Percentiles rank a stretch among this genome's conserved stretches.
Conservation (phyloP, 2,329 filamentous ascomycete genomes). For the Boeremia exigua region DNA sequence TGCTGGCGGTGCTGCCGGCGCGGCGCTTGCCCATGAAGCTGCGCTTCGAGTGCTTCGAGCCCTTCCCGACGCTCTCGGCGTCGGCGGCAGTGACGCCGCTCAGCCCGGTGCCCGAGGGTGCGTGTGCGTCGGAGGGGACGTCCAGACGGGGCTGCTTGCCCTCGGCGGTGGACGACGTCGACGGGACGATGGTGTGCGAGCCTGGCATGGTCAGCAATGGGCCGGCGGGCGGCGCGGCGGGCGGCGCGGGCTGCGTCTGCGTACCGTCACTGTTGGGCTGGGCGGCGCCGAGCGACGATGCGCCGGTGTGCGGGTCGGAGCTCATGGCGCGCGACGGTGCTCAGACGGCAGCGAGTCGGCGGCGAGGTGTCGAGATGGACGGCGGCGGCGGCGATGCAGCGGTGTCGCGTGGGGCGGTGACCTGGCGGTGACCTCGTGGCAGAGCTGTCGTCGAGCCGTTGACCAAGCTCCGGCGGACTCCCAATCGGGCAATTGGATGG, state of each 20-base stretch:
- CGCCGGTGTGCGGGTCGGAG: slow-evolving; percentile 38
- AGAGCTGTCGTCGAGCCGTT: slow-evolving; percentile 22
- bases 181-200: slow-evolving; percentile 25
- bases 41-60: slow-evolving; percentile 52
- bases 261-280: slow-evolving; percentile 46
- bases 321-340: slow-evolving; percentile 45
- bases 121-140: slow-evolving; percentile 44
- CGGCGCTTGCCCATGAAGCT: slow-evolving; percentile 54
- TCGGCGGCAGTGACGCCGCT: slow-evolving; percentile 55
- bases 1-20: slow-evolving; percentile 55
- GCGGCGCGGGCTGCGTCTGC: slow-evolving; percentile 23
- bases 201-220: slow-evolving; percentile 6
- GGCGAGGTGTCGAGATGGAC: slow-evolving; percentile 21
- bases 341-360: slow-evolving; percentile 19
- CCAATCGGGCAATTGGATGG: slow-evolving; percentile 25
- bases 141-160: slow-evolving; percentile 48
- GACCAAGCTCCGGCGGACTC: slow-evolving; percentile 23
- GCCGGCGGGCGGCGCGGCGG: no score
- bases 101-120: slow-evolving; percentile 48
- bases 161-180: slow-evolving; percentile 40
- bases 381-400: slow-evolving; percentile 24
- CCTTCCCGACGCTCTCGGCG: slow-evolving; percentile 52
- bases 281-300: slow-evolving; percentile 33
- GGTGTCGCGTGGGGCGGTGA: slow-evolving; percentile 38
- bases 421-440: slow-evolving; percentile 19